These are phyloP conservation scores for Lepidium aucheri DNA, from an alignment of 345 rosid genomes.

Conservation along the genomic window DNA sequence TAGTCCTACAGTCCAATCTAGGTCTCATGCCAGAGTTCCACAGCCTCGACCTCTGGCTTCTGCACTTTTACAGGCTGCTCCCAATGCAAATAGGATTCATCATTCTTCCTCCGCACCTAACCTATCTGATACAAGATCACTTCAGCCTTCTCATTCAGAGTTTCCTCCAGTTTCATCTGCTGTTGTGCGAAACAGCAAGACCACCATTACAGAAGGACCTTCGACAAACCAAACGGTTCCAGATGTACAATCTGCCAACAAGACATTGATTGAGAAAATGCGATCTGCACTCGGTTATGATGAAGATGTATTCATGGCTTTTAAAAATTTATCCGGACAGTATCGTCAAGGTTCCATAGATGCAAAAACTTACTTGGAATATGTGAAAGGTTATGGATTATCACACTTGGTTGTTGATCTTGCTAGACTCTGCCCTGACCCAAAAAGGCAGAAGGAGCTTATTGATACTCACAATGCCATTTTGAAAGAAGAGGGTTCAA, in stretches of 20 bases:
- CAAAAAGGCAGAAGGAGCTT: constrained; percentile 76
- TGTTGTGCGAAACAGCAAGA: constrained; percentile 23
- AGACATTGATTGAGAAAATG: constrained; percentile 73
- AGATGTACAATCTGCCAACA: constrained; percentile 73
- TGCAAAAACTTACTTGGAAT: constrained; percentile 52
- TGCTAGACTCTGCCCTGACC: constrained; percentile 83
- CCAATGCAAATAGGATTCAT: constrained; percentile 36
- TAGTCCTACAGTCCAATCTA: constrained; percentile 24
- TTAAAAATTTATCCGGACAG: constrained; percentile 64
- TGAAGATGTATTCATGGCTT: constrained; percentile 56
- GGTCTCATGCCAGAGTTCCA: constrained; percentile 13
- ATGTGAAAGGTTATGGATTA: constrained; percentile 56
- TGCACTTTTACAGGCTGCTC: constrained; percentile 27
- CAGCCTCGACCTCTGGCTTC: constrained; percentile 11
- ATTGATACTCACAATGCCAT: constrained; percentile 52
- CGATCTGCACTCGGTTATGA: constrained; percentile 59
- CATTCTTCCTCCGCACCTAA: constrained; percentile 69
- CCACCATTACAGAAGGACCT: constrained; percentile 19
- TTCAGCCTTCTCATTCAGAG: constrained; percentile 34
- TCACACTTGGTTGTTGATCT: constrained; percentile 71
- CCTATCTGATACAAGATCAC: constrained; percentile 38
- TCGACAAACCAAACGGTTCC: constrained; percentile 25
- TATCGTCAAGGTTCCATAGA: constrained; percentile 77
- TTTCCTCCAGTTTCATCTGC: constrained; percentile 79
- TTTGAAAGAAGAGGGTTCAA: constrained; percentile 27